phyloP scores from a whole-genome alignment of 345 rosid species.

The Salix brachista region DNA sequence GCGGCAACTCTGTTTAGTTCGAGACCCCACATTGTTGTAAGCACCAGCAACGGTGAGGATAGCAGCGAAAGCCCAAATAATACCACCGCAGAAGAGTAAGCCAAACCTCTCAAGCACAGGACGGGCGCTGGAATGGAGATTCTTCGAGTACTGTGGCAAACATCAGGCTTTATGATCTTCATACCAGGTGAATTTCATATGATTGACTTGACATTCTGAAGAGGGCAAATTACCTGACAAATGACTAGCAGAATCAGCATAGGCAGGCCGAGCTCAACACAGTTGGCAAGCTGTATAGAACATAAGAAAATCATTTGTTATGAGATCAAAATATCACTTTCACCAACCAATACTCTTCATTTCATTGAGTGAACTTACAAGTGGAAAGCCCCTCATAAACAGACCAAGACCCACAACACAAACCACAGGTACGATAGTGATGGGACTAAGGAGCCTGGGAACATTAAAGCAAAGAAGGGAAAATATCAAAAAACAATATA shows the following conservation, averaged over 20 bases:
- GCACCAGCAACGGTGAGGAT: constrained; percentile 91
- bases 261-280: constrained; percentile 91
- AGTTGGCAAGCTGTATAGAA: constrained; percentile 72
- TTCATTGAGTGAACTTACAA: constrained; percentile 47
- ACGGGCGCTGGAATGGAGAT: constrained; percentile 21
- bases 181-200: neutral
- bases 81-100: constrained; percentile 66
- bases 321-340: neutral
- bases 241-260: constrained; percentile 73
- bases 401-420: constrained; percentile 77
- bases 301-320: neutral
- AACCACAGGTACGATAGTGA: constrained; percentile 71
- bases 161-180: constrained; percentile 6
- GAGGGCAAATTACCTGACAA: constrained; percentile 48
- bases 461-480: neutral
- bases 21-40: constrained; percentile 61
- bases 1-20: constrained; percentile 75
- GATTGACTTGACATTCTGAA: neutral
- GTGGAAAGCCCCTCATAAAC: constrained; percentile 80
- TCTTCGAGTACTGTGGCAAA: constrained; percentile 62
- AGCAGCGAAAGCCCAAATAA: constrained; percentile 91
- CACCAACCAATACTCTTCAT: neutral
- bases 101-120: constrained; percentile 75
- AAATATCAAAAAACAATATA: neutral
- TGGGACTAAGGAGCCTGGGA: constrained; percentile 66